A percentile compares a stretch with the other conserved stretches of the same genome.
These are phyloP conservation scores for Diplotaxis tenuifolia DNA, from an alignment of 345 rosid species.

Conservation along the genomic window DNA sequence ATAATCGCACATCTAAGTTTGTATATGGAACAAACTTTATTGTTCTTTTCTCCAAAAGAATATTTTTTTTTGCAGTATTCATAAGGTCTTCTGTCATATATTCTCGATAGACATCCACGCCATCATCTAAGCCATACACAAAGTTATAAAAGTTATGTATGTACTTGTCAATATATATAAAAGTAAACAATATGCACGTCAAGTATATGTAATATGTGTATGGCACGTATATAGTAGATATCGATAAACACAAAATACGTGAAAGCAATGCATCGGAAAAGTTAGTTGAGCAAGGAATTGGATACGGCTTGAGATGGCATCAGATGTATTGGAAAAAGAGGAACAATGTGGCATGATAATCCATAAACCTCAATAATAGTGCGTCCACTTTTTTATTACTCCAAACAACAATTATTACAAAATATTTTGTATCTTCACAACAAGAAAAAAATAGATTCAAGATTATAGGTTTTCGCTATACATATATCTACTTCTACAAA, in stretches of 20 bases:
- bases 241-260: constrained; percentile 22
- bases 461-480: not conserved
- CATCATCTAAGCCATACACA: not conserved
- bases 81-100: not conserved
- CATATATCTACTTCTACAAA: too few species aligned
- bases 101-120: not conserved
- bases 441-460: not conserved
- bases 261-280: constrained; percentile 37
- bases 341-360: constrained; percentile 24
- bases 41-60: constrained; percentile 24
- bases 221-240: not conserved
- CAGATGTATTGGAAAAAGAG: constrained; percentile 25
- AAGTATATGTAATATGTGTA: not conserved
- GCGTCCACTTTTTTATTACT: not conserved
- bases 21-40: constrained; percentile 18
- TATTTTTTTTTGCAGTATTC: constrained; percentile 14
- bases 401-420: not conserved
- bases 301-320: constrained; percentile 31
- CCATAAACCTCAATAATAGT: constrained; percentile 17
- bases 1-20: constrained; percentile 23
- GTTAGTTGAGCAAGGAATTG: constrained; percentile 36
- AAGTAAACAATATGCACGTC: constrained; percentile 1
- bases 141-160: not conserved
- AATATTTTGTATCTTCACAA: not conserved
- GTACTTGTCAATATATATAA: not conserved